A percentile compares a stretch with the other conserved stretches of the same genome.
Conservation (phyloP, 2,329 filamentous ascomycete species). For the Coniella vitis region DNA sequence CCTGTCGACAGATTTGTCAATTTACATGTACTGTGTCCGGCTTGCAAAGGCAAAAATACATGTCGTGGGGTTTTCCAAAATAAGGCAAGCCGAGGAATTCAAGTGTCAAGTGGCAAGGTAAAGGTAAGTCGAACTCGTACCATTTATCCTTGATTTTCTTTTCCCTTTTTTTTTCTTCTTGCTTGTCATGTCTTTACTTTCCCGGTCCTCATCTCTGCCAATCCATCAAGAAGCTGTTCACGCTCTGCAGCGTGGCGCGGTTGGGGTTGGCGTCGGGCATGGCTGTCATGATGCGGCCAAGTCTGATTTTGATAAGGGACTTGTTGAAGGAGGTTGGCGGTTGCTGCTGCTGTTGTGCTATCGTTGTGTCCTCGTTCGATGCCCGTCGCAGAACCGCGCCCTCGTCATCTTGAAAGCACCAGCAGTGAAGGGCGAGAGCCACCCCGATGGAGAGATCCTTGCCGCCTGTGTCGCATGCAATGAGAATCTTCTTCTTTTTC, state of each 20-base stretch:
- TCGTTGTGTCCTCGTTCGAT: neutral
- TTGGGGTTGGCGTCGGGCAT: constrained; percentile 78
- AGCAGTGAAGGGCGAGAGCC: constrained; percentile 69
- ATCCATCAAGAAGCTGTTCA: constrained; percentile 84
- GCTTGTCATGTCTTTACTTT: too few species aligned
- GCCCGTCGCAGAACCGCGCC: too few species aligned
- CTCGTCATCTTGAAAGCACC: constrained; percentile 55
- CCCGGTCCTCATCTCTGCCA: constrained; percentile 23
- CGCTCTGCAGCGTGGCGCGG: constrained; percentile 77
- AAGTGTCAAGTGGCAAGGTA: too few species aligned
- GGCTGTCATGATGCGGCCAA: constrained; percentile 76
- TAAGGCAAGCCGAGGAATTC: too few species aligned
- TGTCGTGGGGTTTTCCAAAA: too few species aligned
- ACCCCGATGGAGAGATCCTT: constrained; percentile 75
- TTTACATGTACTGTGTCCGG: too few species aligned
- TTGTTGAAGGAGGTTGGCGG: constrained; percentile 53
- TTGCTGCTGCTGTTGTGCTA: too few species aligned
- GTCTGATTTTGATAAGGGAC: constrained; percentile 63
- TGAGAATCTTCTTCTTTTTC: constrained; percentile 32
- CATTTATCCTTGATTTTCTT: too few species aligned
- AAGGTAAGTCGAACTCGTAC: too few species aligned
- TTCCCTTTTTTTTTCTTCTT: too few species aligned
- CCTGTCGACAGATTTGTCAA: too few species aligned
- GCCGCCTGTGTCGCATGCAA: constrained; percentile 65
- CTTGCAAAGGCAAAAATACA: too few species aligned